Conservation (phyloP, 164 flowering plant species). For the Euptelea pleiosperma region DNA sequence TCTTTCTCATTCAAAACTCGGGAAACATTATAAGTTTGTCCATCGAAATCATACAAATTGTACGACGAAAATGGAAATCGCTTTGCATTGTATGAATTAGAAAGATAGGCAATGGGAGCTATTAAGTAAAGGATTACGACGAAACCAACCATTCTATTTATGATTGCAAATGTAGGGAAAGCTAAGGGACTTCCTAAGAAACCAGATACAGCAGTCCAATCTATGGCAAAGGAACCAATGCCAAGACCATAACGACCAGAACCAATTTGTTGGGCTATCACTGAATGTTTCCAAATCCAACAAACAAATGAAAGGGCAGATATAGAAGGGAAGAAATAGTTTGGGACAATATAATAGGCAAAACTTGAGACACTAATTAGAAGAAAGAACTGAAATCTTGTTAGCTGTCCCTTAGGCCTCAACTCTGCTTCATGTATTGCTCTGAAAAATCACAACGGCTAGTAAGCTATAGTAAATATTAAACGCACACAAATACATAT, state of each 20-base stretch:
- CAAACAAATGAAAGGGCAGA: slow-evolving; percentile 45
- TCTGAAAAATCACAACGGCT: neutral
- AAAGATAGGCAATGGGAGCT: slow-evolving; percentile 49
- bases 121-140: slow-evolving; percentile 26
- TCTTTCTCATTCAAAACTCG: slow-evolving; percentile 24
- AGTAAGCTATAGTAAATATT: too few relatives aligned
- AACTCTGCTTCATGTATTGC: neutral
- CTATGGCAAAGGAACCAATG: slow-evolving; percentile 44
- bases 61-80: slow-evolving; percentile 45
- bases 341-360: slow-evolving; percentile 47
- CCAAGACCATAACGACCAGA: slow-evolving; percentile 64
- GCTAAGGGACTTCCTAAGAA: slow-evolving; percentile 50
- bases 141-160: slow-evolving; percentile 46
- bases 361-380: slow-evolving; percentile 48
- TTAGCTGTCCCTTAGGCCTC: slow-evolving; percentile 4
- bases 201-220: slow-evolving; percentile 48
- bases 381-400: slow-evolving; percentile 43
- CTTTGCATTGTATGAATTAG: slow-evolving; percentile 39
- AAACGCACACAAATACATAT: too few relatives aligned
- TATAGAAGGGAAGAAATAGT: slow-evolving; percentile 42
- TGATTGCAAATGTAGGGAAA: slow-evolving; percentile 48
- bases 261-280: slow-evolving; percentile 57
- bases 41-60: slow-evolving; percentile 23
- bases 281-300: slow-evolving; percentile 45
- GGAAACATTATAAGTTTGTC: slow-evolving; percentile 24